phyloP scores from a whole-genome alignment of 768 basidiomycete species.

The Hygrophorus pudorinus region DNA sequence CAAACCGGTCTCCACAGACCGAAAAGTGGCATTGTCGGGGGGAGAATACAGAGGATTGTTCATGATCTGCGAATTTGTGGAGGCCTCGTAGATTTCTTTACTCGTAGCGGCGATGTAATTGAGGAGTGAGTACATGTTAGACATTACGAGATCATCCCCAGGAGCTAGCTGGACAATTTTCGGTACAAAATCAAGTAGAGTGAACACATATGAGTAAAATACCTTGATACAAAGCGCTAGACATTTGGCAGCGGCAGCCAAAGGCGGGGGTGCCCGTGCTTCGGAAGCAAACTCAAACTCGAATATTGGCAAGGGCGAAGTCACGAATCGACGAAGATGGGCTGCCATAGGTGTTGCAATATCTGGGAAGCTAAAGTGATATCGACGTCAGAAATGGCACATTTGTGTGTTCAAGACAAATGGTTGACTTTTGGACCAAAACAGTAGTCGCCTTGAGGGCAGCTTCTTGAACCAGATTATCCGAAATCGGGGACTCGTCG shows the following conservation, averaged over 20 bases:
- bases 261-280: conserved; percentile 63
- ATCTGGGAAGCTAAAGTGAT: conserved; percentile 59
- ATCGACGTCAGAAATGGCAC: too few relatives aligned
- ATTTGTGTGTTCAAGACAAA: background rate
- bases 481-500: conserved; percentile 69
- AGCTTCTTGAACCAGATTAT: conserved; percentile 81
- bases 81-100: conserved; percentile 58
- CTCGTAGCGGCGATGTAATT: conserved; percentile 84
- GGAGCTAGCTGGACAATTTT: conserved; percentile 53
- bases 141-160: conserved; percentile 84
- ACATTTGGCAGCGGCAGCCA: conserved; percentile 82
- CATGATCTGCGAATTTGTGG: conserved; percentile 31
- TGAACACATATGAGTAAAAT: background rate
- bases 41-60: conserved; percentile 31
- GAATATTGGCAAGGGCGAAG: conserved; percentile 79
- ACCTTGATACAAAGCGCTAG: conserved; percentile 86
- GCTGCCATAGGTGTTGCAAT: conserved; percentile 65
- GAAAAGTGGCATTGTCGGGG: conserved; percentile 39
- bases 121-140: conserved; percentile 92
- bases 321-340: conserved; percentile 81
- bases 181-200: background rate
- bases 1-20: conserved; percentile 54
- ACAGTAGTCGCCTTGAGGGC: conserved; percentile 80
- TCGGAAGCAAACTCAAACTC: conserved; percentile 76
- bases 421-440: conserved; percentile 66